Evolutionary conservation across 129 eudicot genomes (phyloP).

Genomic region (Flaveria trinervia): DNA sequence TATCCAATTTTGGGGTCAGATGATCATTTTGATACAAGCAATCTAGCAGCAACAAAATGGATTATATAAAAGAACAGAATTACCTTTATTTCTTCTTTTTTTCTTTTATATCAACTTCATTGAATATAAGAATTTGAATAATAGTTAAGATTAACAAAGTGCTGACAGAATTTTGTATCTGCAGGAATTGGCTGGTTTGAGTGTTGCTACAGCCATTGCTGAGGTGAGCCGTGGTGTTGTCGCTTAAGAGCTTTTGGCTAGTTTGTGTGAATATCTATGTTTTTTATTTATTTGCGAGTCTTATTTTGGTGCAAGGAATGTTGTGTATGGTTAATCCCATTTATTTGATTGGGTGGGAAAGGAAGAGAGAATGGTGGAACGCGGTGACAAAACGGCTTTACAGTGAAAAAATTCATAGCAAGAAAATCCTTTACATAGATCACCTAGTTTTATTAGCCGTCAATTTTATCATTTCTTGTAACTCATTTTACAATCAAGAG

Average conservation of each 20-base stretch:
- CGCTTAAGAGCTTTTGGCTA: background rate
- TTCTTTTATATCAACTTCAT: background rate
- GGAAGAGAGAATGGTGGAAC: background rate
- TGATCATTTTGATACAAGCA: background rate
- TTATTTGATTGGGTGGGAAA: background rate
- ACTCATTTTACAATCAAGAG: background rate
- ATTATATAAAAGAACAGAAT: background rate
- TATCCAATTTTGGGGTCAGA: background rate
- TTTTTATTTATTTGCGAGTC: background rate
- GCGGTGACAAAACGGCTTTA: background rate
- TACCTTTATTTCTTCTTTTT: background rate
- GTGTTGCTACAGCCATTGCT: slow-evolving; percentile 86
- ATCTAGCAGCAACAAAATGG: background rate
- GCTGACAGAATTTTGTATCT: slow-evolving; percentile 18
- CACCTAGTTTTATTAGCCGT: background rate
- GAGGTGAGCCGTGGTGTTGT: slow-evolving; percentile 55
- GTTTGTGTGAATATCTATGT: background rate
- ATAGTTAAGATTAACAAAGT: background rate
- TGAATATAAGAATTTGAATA: background rate
- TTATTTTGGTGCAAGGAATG: slow-evolving; percentile 10
- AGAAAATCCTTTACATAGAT: background rate
- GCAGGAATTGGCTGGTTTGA: slow-evolving; percentile 98
- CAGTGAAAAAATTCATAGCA: background rate
- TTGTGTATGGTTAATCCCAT: background rate
- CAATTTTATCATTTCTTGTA: background rate